phyloP scores from a whole-genome alignment of 148 eudicot species.

The Drosera capensis region DNA sequence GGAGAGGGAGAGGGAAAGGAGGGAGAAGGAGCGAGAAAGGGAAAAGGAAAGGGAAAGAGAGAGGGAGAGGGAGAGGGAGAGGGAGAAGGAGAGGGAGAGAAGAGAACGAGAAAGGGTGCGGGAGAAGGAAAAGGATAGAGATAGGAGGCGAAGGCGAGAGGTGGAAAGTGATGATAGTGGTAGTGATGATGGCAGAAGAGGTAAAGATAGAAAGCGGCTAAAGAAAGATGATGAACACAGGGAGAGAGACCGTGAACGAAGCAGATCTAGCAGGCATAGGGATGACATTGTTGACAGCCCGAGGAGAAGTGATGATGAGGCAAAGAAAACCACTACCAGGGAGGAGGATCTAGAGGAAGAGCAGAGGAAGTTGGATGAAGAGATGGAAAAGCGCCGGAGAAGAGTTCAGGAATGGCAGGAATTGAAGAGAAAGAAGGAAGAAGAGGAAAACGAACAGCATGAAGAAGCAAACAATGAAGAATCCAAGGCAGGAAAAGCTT shows the following conservation, averaged over 20 bases:
- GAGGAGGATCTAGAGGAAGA: conserved; percentile 74
- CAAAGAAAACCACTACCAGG: conserved; percentile 26
- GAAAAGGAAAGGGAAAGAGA: background rate
- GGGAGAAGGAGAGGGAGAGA: conserved; percentile 5
- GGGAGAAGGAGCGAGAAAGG: background rate
- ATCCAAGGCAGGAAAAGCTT: conserved; percentile 49
- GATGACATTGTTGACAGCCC: conserved; percentile 39
- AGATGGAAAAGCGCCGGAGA: conserved; percentile 82
- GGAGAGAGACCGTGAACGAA: conserved; percentile 32
- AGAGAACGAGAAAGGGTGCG: conserved; percentile 2
- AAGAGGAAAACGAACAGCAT: conserved; percentile 40
- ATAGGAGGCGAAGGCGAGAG: conserved; percentile 28
- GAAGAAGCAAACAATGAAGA: conserved; percentile 35
- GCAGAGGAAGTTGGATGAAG: conserved; percentile 65
- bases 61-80: conserved; percentile 7
- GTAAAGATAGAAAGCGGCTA: conserved; percentile 37
- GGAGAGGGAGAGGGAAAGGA: conserved; percentile 1
- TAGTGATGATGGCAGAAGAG: conserved; percentile 32
- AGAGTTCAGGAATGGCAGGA: conserved; percentile 93
- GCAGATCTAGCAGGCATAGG: conserved; percentile 28
- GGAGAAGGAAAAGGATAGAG: conserved; percentile 16
- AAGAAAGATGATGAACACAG: conserved; percentile 37
- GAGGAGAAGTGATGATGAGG: conserved; percentile 27
- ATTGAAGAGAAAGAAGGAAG: conserved; percentile 55
- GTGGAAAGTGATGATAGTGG: conserved; percentile 23